Evolutionary conservation across 139 green algal species (phyloP).

Genomic region (Picochlorum sp.): DNA sequence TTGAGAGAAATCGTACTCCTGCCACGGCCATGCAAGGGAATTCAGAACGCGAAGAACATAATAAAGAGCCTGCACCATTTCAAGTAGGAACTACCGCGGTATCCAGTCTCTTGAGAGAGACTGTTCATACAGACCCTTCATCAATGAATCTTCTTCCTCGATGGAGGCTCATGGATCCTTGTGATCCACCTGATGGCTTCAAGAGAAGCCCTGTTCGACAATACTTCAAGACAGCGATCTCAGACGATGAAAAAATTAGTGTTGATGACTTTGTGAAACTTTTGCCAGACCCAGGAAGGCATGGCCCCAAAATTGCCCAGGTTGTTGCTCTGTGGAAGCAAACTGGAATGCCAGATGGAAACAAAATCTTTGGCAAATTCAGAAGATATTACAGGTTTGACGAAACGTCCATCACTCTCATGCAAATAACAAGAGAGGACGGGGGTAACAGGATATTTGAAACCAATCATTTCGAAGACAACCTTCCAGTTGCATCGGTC

Average conservation of each 20-base stretch:
- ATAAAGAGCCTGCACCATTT: too few species aligned
- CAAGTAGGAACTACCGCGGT: too few species aligned
- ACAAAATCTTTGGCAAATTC: neutral
- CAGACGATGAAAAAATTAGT: neutral
- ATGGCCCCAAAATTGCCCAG: neutral
- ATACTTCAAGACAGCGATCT: neutral
- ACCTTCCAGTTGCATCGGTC: neutral
- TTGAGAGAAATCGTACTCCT: too few species aligned
- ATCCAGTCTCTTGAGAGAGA: too few species aligned
- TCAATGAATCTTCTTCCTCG: too few species aligned
- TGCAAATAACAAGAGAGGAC: conserved; percentile 73
- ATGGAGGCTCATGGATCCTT: neutral
- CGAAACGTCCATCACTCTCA: conserved; percentile 49
- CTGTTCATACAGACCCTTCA: too few species aligned
- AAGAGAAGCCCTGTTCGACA: neutral
- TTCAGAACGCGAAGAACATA: too few species aligned
- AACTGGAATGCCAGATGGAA: neutral
- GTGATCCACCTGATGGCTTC: neutral
- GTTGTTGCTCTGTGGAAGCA: conserved; percentile 2
- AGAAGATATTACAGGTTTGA: neutral
- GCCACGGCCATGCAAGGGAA: too few species aligned
- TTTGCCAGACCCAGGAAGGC: neutral
- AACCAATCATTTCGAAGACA: neutral
- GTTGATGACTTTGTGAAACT: conserved; percentile 5
- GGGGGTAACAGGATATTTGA: neutral